A percentile compares a stretch with the other conserved stretches of the same genome.
Evolutionary conservation across 2,329 filamentous ascomycete species (phyloP).

Genomic region (Emmonsiellopsis sp.): DNA sequence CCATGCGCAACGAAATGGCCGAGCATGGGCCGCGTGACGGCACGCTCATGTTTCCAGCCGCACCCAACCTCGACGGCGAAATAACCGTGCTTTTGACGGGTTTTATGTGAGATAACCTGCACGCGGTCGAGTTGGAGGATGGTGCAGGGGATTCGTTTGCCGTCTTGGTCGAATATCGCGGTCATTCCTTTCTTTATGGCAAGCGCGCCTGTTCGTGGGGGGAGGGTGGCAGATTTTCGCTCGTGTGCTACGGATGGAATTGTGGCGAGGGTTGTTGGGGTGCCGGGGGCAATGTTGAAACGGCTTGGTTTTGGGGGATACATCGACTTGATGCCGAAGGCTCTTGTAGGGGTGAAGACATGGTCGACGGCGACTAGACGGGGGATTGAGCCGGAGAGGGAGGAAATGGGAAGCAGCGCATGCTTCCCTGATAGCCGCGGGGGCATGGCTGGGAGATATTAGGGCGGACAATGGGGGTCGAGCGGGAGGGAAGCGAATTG

Average conservation of each 20-base stretch:
- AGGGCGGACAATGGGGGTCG: not conserved
- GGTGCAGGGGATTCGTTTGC: slow-evolving; percentile 73
- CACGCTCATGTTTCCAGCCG: slow-evolving; percentile 63
- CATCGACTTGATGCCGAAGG: slow-evolving; percentile 50
- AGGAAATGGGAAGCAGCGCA: slow-evolving; percentile 20
- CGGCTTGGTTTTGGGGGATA: slow-evolving; percentile 43
- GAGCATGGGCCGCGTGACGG: slow-evolving; percentile 71
- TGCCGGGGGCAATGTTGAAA: slow-evolving; percentile 44
- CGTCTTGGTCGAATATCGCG: slow-evolving; percentile 68
- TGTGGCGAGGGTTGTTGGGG: slow-evolving; percentile 43
- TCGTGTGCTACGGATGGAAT: slow-evolving; percentile 51
- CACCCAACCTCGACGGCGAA: slow-evolving; percentile 85
- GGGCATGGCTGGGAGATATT: slow-evolving; percentile 21
- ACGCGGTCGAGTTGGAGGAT: slow-evolving; percentile 89
- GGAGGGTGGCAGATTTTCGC: slow-evolving; percentile 49
- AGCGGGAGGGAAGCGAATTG: not conserved
- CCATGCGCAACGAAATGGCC: slow-evolving; percentile 81
- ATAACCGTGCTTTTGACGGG: slow-evolving; percentile 71
- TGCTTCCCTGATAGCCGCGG: slow-evolving; percentile 26
- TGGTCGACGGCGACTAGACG: slow-evolving; percentile 1
- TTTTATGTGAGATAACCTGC: slow-evolving; percentile 83
- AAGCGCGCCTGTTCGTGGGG: slow-evolving; percentile 68
- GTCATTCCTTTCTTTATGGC: slow-evolving; percentile 95
- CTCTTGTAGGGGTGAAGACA: slow-evolving; percentile 20
- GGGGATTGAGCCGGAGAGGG: slow-evolving; percentile 12